Conservation (phyloP, 257 asterid genomes). For the Fraxinus excelsior region DNA sequence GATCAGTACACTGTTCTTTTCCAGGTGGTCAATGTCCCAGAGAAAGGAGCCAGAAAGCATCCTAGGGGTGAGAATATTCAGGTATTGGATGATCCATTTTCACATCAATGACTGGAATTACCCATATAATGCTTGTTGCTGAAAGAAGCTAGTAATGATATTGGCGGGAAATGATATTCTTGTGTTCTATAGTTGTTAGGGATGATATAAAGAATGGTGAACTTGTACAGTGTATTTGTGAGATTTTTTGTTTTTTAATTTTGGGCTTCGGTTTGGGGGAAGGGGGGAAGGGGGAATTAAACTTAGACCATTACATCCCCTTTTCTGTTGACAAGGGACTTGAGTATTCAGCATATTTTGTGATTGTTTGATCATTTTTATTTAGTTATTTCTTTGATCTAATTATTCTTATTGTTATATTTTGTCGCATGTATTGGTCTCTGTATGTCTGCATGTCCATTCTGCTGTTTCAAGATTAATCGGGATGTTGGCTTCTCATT, state of each 20-base stretch:
- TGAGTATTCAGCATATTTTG: too few species aligned
- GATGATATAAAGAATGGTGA: background rate
- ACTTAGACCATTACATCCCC: background rate
- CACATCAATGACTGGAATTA: background rate
- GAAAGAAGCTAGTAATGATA: background rate
- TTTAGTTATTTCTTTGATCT: background rate
- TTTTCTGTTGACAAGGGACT: background rate
- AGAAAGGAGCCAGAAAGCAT: conserved; percentile 98
- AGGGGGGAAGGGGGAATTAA: background rate
- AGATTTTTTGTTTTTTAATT: too few species aligned
- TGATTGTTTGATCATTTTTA: background rate
- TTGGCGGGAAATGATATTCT: background rate
- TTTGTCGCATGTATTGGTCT: background rate
- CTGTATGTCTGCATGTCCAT: background rate
- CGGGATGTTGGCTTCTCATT: background rate
- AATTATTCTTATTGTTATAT: too few species aligned
- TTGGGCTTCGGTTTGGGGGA: background rate
- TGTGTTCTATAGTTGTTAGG: background rate
- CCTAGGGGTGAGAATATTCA: conserved; percentile 99
- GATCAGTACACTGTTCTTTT: conserved; percentile 27
- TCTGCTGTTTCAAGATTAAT: background rate
- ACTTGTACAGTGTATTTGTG: background rate
- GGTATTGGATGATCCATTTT: conserved; percentile 38
- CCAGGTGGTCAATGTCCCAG: conserved; percentile 98
- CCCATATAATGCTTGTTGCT: background rate